Percentiles rank a stretch among this genome's conserved stretches.
These are phyloP conservation scores for Trichoderma sp. DNA, from an alignment of 2,329 filamentous ascomycete genomes.

Conservation along the genomic window DNA sequence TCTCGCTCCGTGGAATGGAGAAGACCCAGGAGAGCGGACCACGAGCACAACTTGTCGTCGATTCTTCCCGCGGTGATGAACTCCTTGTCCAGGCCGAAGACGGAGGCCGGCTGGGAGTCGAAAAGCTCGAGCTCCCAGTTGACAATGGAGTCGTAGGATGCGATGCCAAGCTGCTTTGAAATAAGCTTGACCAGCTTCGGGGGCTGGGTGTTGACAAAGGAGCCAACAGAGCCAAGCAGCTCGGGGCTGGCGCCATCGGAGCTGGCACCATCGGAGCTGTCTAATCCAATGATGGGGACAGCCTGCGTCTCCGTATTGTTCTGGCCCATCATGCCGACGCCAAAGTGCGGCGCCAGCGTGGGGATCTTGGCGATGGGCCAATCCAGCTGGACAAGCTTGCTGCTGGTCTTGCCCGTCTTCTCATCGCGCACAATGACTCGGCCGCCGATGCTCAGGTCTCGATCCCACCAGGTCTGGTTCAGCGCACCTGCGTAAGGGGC, in stretches of 20 bases:
- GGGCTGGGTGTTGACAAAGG: conserved; percentile 81
- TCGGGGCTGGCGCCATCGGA: conserved; percentile 46
- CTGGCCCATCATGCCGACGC: conserved; percentile 63
- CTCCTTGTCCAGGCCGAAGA: conserved; percentile 83
- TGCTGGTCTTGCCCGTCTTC: conserved; percentile 69
- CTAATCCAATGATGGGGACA: conserved; percentile 88
- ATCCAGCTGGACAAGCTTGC: conserved; percentile 82
- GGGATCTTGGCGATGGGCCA: conserved; percentile 94
- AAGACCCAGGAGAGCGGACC: conserved; percentile 81
- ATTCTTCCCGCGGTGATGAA: conserved; percentile 94
- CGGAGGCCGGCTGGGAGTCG: conserved; percentile 79
- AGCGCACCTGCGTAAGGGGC: conserved; percentile 88
- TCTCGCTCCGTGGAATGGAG: conserved; percentile 56
- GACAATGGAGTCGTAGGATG: conserved; percentile 69
- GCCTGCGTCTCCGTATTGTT: conserved; percentile 89
- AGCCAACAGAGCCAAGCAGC: conserved; percentile 58
- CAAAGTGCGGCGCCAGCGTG: conserved; percentile 91
- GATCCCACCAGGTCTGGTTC: conserved; percentile 94
- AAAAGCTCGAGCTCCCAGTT: conserved; percentile 98
- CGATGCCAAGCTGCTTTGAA: conserved; percentile 69
- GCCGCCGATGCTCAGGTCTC: conserved; percentile 87
- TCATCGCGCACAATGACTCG: conserved; percentile 78
- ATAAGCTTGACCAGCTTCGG: conserved; percentile 81
- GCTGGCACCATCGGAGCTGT: conserved; percentile 62
- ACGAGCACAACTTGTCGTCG: conserved; percentile 97